These are phyloP conservation scores for Leersia perrieri DNA, from an alignment of 176 grass and related monocot genomes.

Conservation along the genomic window DNA sequence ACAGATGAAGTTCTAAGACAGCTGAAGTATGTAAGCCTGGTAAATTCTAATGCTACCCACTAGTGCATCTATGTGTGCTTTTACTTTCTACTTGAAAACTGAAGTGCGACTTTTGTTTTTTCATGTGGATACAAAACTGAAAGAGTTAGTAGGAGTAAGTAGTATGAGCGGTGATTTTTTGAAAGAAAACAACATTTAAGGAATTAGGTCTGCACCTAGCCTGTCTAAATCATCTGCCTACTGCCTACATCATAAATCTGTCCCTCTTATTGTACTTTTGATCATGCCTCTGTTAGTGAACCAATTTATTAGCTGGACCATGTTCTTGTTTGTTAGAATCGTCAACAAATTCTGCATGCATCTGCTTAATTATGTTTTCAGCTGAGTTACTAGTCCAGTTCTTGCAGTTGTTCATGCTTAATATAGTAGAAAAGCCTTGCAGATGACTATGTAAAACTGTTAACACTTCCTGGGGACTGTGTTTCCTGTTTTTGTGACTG, in stretches of 20 bases:
- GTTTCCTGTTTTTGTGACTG: slow-evolving; percentile 9
- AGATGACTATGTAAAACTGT: not conserved
- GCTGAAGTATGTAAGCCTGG: slow-evolving; percentile 63
- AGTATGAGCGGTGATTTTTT: not conserved
- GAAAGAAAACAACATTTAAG: not conserved
- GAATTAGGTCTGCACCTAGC: not conserved
- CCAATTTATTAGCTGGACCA: not conserved
- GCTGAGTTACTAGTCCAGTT: slow-evolving; percentile 4
- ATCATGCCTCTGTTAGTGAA: not conserved
- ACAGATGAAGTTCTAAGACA: slow-evolving; percentile 75
- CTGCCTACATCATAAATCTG: slow-evolving; percentile 6
- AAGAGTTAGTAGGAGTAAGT: slow-evolving; percentile 7
- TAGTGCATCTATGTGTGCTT: slow-evolving; percentile 6
- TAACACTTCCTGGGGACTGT: not conserved
- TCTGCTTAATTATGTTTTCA: slow-evolving; percentile 4
- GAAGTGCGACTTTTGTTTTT: not conserved
- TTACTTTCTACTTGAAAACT: not conserved
- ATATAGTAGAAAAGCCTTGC: not conserved
- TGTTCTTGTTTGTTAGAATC: slow-evolving; percentile 15
- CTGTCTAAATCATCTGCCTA: not conserved
- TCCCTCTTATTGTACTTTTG: not conserved
- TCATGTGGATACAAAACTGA: slow-evolving; percentile 4
- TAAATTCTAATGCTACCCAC: slow-evolving; percentile 42
- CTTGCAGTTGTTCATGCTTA: slow-evolving; percentile 3
- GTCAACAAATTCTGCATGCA: not conserved